Evolutionary conservation across 2,329 filamentous ascomycete genomes (phyloP).

Genomic region (Colletotrichum acutatum): DNA sequence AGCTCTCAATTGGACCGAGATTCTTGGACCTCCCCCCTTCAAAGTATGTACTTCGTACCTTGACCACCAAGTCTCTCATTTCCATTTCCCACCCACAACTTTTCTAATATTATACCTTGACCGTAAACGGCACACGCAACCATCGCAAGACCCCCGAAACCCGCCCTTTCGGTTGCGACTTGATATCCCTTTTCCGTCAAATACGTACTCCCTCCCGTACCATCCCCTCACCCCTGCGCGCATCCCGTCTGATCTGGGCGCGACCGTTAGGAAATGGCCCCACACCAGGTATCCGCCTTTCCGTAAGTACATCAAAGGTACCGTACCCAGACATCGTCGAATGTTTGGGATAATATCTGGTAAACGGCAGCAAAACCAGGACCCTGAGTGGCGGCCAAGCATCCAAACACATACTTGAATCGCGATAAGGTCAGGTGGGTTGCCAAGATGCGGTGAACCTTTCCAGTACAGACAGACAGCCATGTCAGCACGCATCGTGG

Average conservation of each 20-base stretch:
- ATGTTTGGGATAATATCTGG: neutral
- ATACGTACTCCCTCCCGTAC: no score
- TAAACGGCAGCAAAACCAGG: neutral
- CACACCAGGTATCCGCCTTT: neutral
- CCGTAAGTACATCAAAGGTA: neutral
- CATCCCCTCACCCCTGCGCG: neutral
- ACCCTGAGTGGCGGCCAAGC: neutral
- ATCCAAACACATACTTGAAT: neutral
- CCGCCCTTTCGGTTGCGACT: neutral
- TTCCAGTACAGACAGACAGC: neutral
- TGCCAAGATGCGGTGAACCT: neutral
- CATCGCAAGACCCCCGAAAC: neutral
- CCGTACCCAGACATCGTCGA: neutral
- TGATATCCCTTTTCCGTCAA: neutral
- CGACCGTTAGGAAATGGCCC: neutral
- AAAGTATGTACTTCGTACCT: neutral
- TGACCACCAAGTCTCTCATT: neutral
- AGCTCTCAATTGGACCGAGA: neutral
- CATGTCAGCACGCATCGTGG: neutral
- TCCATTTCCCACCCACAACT: neutral
- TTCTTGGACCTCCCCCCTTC: neutral
- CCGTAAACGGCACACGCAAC: neutral
- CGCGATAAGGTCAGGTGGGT: neutral
- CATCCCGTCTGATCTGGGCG: neutral
- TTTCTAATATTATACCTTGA: no score